Base-by-base conservation (phyloP, 768 basidiomycete genomes). In the Lactarius hatsudake region DNA sequence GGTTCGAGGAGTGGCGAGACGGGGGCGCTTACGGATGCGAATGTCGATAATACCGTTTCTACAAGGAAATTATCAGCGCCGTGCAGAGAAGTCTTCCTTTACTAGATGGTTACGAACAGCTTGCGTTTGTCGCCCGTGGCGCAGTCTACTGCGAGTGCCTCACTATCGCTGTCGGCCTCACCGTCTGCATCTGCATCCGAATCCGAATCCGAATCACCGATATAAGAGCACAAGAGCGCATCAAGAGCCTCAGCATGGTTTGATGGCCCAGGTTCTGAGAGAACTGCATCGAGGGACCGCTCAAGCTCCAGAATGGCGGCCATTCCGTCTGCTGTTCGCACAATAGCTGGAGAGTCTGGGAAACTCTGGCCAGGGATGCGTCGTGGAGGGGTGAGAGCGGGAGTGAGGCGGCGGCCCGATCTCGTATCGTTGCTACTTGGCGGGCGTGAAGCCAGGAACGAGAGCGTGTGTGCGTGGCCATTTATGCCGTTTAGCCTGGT, bases 261-360 rank as follows among this genome's bases (percentile, higher is more conserved):
- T 6, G 60, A 62, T 32, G 57, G 56, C 5, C 69, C 54, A 58
- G 66, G 57, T 67, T 61, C 56, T 15, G 66, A 56, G 23, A 76
- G 56, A 28, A 71, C 67, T 1, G 69, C 71, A 13, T 82, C 80
- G 15, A 88, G 73, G 20, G 83, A 83, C 12, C 66, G 73, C 67
- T 92, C 89, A 8, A 94, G 79, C 59, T 85, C 79, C 32, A 75
- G 75, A 71, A 94, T 93, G 62, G 79, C 70, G 3, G 80, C 74
- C 93, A 96, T 96, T n/a, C 87, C 87, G 65, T 86, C 82, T 0
- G 86, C 79, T 0, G 91, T 90, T 20, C 93, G 87, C 15, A 84
- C 74, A 17, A 94, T 83, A 0, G 90, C 90, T 5, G 84, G 84
- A 55, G 82, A 82, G 43, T 94, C 91, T 5, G 80, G 77, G 69